phyloP scores from a whole-genome alignment of 306 rosid species.

The Pterocarpus santalinus region DNA sequence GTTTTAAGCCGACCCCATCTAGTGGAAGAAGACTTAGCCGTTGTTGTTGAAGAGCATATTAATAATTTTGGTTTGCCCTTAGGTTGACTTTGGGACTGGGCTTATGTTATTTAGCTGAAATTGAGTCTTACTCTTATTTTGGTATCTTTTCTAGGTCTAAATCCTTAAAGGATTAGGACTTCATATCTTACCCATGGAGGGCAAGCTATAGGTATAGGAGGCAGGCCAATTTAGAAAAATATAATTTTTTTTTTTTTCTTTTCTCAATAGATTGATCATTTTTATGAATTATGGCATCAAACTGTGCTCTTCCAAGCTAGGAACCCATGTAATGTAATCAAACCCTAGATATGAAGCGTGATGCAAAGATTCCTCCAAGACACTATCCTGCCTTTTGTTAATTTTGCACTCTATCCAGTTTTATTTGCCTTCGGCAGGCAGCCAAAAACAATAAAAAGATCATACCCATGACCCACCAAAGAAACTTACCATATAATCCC shows the following conservation, averaged over 20 bases:
- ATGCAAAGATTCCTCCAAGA: constrained; percentile 14
- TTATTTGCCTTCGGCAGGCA: constrained; percentile 9
- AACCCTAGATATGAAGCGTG: constrained; percentile 22
- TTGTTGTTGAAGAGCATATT: not conserved
- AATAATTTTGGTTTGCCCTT: constrained; percentile 11
- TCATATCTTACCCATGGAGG: constrained; percentile 32
- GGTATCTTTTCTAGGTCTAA: constrained; percentile 5
- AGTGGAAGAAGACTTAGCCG: not conserved
- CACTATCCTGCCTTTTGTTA: constrained; percentile 24
- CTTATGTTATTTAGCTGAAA: constrained; percentile 36
- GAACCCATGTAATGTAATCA: constrained; percentile 13
- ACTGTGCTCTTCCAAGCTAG: constrained; percentile 17
- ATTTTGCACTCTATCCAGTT: not conserved
- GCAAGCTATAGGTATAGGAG: constrained; percentile 24
- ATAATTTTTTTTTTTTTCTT: not conserved
- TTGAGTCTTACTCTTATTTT: constrained; percentile 11
- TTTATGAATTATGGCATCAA: constrained; percentile 30
- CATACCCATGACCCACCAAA: constrained; percentile 17
- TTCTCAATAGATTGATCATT: constrained; percentile 4
- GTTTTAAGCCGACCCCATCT: not conserved
- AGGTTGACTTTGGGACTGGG: not conserved
- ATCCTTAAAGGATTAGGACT: constrained; percentile 28
- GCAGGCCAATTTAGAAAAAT: constrained; percentile 23
- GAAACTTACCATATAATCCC: constrained; percentile 10
- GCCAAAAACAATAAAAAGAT: not conserved